Evolutionary conservation across 345 rosid species (phyloP).

Genomic region (Brassica nigra): DNA sequence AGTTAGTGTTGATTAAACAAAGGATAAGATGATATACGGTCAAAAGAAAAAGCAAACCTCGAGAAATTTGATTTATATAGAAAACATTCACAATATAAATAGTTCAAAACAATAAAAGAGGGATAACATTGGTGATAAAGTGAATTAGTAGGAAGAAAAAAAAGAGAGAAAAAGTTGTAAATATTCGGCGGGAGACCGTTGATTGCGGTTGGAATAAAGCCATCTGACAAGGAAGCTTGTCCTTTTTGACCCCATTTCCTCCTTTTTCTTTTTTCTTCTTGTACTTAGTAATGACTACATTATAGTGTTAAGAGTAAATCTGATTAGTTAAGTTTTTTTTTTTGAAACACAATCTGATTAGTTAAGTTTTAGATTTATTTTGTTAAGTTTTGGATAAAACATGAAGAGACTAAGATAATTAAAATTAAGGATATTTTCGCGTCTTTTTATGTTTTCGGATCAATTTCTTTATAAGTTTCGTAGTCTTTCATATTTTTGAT

Average conservation of each 20-base stretch:
- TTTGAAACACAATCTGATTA: no score
- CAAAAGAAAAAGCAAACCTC: slow-evolving; percentile 27
- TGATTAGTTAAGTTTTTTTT: no score
- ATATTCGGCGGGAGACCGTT: slow-evolving; percentile 70
- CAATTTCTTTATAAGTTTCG: no score
- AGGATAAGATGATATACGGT: slow-evolving; percentile 15
- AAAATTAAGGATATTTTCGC: no score
- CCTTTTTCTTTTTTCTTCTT: slow-evolving; percentile 15
- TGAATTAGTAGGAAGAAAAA: neutral
- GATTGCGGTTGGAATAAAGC: slow-evolving; percentile 95
- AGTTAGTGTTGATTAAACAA: neutral
- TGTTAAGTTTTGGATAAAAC: no score
- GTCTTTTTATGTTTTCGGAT: no score
- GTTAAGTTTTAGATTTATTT: no score
- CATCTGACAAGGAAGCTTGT: slow-evolving; percentile 53
- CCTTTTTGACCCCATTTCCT: slow-evolving; percentile 55
- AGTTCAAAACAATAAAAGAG: neutral
- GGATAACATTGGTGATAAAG: slow-evolving; percentile 9
- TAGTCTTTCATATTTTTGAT: no score
- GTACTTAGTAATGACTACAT: neutral
- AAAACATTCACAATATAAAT: neutral
- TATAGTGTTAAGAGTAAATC: neutral
- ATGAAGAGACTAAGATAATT: no score
- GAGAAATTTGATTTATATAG: neutral
- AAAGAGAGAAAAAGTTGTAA: slow-evolving; percentile 4